These are phyloP conservation scores for Nicotiana noctiflora DNA, from an alignment of 257 asterid genomes.

Conservation along the genomic window DNA sequence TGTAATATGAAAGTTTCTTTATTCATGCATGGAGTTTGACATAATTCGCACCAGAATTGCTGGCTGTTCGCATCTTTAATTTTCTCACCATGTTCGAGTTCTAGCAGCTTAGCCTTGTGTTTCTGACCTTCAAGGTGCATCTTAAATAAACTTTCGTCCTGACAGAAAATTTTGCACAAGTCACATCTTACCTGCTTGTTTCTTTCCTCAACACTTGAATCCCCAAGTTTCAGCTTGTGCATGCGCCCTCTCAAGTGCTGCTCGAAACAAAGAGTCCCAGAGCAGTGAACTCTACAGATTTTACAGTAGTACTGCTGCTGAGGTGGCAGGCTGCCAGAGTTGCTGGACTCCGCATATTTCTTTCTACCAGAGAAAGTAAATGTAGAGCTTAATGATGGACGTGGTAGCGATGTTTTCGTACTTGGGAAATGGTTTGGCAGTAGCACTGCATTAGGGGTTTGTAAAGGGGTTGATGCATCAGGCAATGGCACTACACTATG, in stretches of 20 bases:
- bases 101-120: slow-evolving; percentile 42
- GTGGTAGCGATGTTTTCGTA: background rate
- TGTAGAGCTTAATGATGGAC: background rate
- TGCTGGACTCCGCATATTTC: background rate
- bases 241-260: slow-evolving; percentile 44
- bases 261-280: slow-evolving; percentile 17
- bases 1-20: slow-evolving; percentile 31
- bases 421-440: background rate
- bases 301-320: slow-evolving; percentile 23
- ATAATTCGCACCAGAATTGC: slow-evolving; percentile 34
- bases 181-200: slow-evolving; percentile 26
- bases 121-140: slow-evolving; percentile 47
- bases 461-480: background rate
- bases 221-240: slow-evolving; percentile 39
- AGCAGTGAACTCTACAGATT: slow-evolving; percentile 39
- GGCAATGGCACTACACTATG: background rate
- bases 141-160: slow-evolving; percentile 19
- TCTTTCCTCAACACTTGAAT: background rate
- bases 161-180: slow-evolving; percentile 40
- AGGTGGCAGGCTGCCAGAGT: background rate
- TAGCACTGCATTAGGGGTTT: background rate
- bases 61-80: background rate
- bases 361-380: background rate
- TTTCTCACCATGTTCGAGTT: slow-evolving; percentile 3
- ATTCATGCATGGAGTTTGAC: slow-evolving; percentile 42